These are phyloP conservation scores for Nannochloropsis oceanica DNA, from an alignment of 108 stramenopile species.

Conservation along the genomic window DNA sequence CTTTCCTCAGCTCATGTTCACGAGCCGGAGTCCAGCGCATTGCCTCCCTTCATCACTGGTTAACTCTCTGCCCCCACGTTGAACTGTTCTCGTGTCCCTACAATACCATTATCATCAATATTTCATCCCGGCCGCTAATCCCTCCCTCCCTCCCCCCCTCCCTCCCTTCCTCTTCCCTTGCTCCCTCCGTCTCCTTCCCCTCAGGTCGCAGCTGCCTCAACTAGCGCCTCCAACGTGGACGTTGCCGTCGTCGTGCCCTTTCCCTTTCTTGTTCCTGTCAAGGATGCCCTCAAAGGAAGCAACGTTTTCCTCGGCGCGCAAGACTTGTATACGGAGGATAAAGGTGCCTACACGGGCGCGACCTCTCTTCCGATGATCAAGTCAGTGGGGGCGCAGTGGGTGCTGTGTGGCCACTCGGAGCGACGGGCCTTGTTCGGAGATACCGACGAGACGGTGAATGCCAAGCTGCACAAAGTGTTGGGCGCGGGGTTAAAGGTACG, in stretches of 20 bases:
- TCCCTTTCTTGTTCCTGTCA: constrained; percentile 18
- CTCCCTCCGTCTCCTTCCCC: not conserved
- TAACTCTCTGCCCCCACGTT: too few species aligned
- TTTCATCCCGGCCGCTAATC: not conserved
- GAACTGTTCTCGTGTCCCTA: too few species aligned
- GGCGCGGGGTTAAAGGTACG: constrained; percentile 6
- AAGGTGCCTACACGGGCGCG: constrained; percentile 36
- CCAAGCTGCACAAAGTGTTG: constrained; percentile 30
- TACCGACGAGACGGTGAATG: constrained; percentile 42
- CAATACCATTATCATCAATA: too few species aligned
- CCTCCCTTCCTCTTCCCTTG: not conserved
- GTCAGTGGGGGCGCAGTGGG: constrained; percentile 48
- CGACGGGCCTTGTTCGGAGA: constrained; percentile 47
- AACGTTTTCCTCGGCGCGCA: constrained; percentile 77
- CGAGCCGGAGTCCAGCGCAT: too few species aligned
- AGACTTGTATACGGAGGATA: constrained; percentile 56
- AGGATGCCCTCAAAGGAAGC: constrained; percentile 27
- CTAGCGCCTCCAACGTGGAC: not conserved
- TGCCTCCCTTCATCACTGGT: too few species aligned
- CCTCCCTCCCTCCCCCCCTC: not conserved
- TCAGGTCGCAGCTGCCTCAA: constrained; percentile 19
- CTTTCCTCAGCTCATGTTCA: too few species aligned
- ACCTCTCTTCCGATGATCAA: constrained; percentile 19
- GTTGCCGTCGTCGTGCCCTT: constrained; percentile 18
- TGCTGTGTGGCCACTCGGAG: constrained; percentile 55